Percentiles rank a stretch among this genome's conserved stretches.
Conservation (phyloP, 139 green algal species). For the Eudorina sp. region DNA sequence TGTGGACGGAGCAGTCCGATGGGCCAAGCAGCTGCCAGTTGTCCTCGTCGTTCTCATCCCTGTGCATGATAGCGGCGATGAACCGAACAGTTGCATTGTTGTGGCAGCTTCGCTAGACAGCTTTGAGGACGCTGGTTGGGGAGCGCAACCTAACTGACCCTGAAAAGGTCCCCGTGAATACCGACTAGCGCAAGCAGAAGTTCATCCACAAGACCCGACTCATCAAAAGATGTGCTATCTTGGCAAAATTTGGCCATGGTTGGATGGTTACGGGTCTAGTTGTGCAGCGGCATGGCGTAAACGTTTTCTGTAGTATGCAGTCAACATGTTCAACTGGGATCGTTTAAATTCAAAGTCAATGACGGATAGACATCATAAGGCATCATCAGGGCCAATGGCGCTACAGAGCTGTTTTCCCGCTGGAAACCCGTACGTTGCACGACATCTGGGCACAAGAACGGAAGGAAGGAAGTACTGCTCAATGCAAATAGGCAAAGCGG, state of each 20-base stretch:
- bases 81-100: background rate
- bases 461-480: too few species aligned
- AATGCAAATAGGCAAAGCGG: too few species aligned
- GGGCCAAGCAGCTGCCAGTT: constrained; percentile 19
- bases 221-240: background rate
- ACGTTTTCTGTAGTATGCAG: too few species aligned
- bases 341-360: too few species aligned
- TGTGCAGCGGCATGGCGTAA: too few species aligned
- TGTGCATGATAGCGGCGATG: background rate
- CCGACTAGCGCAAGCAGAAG: constrained; percentile 87
- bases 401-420: too few species aligned
- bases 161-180: constrained; percentile 85
- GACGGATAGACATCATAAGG: too few species aligned
- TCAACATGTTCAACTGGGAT: too few species aligned
- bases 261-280: background rate
- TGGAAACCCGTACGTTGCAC: too few species aligned
- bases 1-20: constrained; percentile 48
- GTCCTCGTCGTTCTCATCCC: constrained; percentile 37
- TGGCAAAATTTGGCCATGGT: background rate
- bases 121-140: background rate
- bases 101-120: background rate
- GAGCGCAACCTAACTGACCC: background rate
- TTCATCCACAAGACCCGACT: constrained; percentile 78
- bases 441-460: too few species aligned
- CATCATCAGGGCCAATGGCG: too few species aligned